Evolutionary conservation across 1,284 basidiomycete genomes (phyloP).

Genomic region (Pascua guehoae): DNA sequence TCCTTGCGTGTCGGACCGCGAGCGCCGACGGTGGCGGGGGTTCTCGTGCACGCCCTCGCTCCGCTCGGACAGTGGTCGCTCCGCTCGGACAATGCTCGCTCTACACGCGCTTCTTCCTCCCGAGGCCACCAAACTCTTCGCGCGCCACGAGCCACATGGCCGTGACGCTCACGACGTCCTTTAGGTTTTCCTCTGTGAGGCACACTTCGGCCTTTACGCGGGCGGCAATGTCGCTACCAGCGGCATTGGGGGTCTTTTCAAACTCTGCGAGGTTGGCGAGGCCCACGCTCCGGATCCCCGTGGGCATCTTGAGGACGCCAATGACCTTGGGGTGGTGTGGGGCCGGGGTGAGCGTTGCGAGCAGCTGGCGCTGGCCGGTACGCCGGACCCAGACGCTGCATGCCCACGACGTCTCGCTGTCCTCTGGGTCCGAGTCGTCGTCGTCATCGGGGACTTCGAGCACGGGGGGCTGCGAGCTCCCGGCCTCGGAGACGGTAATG

Average conservation of each 20-base stretch:
- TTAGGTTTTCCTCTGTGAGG: conserved; percentile 85
- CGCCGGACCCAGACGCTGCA: conserved; percentile 57
- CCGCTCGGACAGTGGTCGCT: background rate
- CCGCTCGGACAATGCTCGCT: background rate
- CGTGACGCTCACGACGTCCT: conserved; percentile 84
- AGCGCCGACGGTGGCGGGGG: background rate
- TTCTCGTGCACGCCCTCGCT: background rate
- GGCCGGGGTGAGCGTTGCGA: conserved; percentile 78
- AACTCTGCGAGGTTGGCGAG: conserved; percentile 20
- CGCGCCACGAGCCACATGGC: conserved; percentile 88
- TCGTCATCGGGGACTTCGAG: conserved; percentile 11
- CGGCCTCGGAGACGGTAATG: background rate
- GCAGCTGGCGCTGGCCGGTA: conserved; percentile 34
- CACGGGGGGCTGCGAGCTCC: conserved; percentile 1
- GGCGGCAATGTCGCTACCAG: conserved; percentile 12
- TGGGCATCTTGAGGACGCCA: conserved; percentile 82
- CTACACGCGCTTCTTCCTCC: conserved; percentile 57
- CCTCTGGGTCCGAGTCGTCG: conserved; percentile 79
- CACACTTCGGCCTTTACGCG: conserved; percentile 53
- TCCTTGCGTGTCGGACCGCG: background rate
- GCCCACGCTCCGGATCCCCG: conserved; percentile 69
- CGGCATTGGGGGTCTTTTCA: background rate
- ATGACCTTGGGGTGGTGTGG: conserved; percentile 96
- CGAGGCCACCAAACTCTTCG: conserved; percentile 86
- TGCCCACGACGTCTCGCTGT: conserved; percentile 91